Percentiles rank a stretch among this genome's conserved stretches.
Evolutionary conservation across 495 filamentous ascomycete genomes (phyloP).

Genomic region (Penicillium dipodomyicola): DNA sequence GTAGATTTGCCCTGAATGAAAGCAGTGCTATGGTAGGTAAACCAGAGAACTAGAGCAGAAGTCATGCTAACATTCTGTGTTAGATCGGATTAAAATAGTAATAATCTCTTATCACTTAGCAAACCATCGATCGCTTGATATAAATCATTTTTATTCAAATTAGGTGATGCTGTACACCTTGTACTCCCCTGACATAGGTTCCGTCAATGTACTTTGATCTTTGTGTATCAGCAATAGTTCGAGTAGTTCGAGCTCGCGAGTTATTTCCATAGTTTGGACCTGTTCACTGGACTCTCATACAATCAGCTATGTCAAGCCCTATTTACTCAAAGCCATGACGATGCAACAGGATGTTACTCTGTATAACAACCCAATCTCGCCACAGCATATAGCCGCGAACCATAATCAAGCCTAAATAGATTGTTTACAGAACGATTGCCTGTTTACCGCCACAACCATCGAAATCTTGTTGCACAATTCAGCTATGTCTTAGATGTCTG

Average conservation of each 20-base stretch:
- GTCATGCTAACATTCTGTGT: background rate
- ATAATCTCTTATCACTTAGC: background rate
- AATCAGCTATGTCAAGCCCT: background rate
- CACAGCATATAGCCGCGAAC: constrained; percentile 2
- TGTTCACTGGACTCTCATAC: background rate
- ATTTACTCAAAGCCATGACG: background rate
- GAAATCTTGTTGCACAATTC: background rate
- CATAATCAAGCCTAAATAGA: background rate
- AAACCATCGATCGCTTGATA: background rate
- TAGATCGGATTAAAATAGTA: background rate
- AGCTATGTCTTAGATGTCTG: background rate
- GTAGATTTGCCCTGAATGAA: background rate
- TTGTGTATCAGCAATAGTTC: background rate
- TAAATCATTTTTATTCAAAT: background rate
- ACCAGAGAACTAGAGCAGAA: background rate
- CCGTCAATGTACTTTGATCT: background rate
- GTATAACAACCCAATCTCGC: constrained; percentile 2
- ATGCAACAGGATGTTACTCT: constrained; percentile 2
- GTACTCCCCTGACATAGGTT: constrained; percentile 1
- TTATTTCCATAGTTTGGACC: background rate
- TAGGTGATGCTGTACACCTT: background rate
- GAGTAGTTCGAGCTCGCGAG: background rate
- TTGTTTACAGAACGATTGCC: background rate
- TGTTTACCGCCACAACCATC: background rate
- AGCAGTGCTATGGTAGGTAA: background rate